phyloP scores from a whole-genome alignment of 2,329 filamentous ascomycete species.

The Myriosclerotinia duriaeana region DNA sequence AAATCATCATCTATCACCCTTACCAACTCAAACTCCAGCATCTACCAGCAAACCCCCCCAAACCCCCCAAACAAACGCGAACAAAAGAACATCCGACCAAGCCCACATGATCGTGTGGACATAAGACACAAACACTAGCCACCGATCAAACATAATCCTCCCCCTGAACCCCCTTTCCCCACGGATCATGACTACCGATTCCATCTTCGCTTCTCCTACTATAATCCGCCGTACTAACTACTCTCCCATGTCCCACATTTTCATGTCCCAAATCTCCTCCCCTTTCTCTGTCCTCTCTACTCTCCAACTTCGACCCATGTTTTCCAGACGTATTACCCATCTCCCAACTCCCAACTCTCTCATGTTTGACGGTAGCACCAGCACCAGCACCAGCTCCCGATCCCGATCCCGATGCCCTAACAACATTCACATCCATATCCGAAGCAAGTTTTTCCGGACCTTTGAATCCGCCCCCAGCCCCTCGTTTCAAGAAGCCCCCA shows the following conservation, averaged over 20 bases:
- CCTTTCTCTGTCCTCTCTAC: conserved; percentile 28
- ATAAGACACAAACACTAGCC: too few species aligned
- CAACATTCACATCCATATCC: conserved; percentile 36
- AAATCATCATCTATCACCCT: too few species aligned
- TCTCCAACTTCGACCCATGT: conserved; percentile 28
- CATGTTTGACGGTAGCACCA: conserved; percentile 34
- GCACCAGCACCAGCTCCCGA: conserved; percentile 33
- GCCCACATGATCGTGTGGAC: too few species aligned
- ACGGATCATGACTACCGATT: conserved; percentile 33
- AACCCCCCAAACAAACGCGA: too few species aligned
- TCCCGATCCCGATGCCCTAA: conserved; percentile 32
- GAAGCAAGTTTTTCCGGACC: conserved; percentile 37
- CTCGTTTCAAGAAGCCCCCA: conserved; percentile 24
- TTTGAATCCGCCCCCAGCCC: conserved; percentile 37
- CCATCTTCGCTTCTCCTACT: conserved; percentile 34
- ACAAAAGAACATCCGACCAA: too few species aligned
- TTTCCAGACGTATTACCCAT: conserved; percentile 29
- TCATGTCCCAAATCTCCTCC: conserved; percentile 29
- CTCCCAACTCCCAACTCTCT: conserved; percentile 42
- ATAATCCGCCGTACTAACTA: conserved; percentile 33
- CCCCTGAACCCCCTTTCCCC: conserved; percentile 37
- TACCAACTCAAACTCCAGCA: too few species aligned
- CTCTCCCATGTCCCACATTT: conserved; percentile 27
- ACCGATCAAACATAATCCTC: conserved; percentile 33
- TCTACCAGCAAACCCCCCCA: too few species aligned